Percentiles rank a stretch among this genome's conserved stretches.
phyloP scores from a whole-genome alignment of 148 eudicot genomes.

The Rhododendron molle region DNA sequence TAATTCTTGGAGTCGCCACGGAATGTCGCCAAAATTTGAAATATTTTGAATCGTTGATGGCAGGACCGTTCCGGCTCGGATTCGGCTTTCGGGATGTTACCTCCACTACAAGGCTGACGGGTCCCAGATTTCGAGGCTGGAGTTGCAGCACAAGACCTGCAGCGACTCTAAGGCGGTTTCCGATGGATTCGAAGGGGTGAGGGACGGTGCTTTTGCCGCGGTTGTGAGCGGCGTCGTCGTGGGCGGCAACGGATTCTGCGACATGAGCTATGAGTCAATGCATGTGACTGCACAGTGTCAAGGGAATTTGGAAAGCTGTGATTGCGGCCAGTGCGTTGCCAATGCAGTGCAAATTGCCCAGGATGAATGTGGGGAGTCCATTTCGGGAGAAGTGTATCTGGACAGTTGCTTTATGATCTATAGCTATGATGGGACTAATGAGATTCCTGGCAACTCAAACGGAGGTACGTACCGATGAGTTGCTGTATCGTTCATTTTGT shows the following conservation, averaged over 20 bases:
- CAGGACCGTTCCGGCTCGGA: not conserved
- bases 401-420: not conserved
- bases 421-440: not conserved
- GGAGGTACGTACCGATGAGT: not conserved
- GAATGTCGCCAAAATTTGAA: not conserved
- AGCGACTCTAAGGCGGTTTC: not conserved
- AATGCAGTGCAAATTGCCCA: not conserved
- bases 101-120: not conserved
- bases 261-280: not conserved
- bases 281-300: constrained; percentile 1
- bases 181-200: not conserved
- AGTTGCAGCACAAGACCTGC: not conserved
- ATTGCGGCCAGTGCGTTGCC: not conserved
- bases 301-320: not conserved
- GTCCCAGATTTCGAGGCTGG: not conserved
- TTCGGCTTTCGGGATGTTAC: not conserved
- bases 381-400: not conserved
- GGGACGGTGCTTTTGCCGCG: not conserved
- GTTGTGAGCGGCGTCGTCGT: not conserved
- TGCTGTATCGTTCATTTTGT: not conserved
- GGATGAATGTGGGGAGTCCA: constrained; percentile 1
- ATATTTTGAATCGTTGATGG: not conserved
- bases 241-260: not conserved
- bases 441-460: not conserved
- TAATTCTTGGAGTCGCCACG: not conserved